Evolutionary conservation across 2,329 filamentous ascomycete species (phyloP), one percentile per base, ranked within the genome.

Genomic region (Talaromyces sp.): DNA sequence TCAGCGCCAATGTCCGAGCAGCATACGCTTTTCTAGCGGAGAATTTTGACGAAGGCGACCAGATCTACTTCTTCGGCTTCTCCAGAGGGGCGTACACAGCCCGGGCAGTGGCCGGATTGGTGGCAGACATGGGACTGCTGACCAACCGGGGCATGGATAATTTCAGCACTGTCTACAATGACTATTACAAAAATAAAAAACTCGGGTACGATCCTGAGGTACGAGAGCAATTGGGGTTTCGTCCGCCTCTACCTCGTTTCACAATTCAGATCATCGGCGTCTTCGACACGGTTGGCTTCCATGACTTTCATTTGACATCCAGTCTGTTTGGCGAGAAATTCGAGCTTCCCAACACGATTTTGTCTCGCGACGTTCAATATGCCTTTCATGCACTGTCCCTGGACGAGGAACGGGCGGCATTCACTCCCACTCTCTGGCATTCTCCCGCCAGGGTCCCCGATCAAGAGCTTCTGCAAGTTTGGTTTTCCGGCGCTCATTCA

Each of bases 11-110:
- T 55, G 65, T 70, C 4, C 65, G 68, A 17, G 65, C 68, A 0
- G 69, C 67, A 1, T 71, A 84, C 58, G 75, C 75, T 7, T 84
- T 83, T 66, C 70, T 84, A 1, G 75, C 78, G n/a, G 80, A 80
- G 60, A 84, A 84, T 68, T 84, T 80, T 65, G 71, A 76, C n/a
- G 75, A 75, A 0, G 82, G 81, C 59, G 82, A 82, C 58, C 75
- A 81, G 64, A 79, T 82, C 56, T 80, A 79, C 66, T 76, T 81
- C 62, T 78, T 81, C 59, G 80, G 80, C 28, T 82, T 81, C 70
- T 79, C 76, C 4, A 72, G 80, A 13, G 80, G 80, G 8, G 80
- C 80, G 2, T 82, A 74, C 63, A 80, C 77, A 0, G 79, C 77
- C 2, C 73, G 80, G 8, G 75, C 75, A 5, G 75, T 81, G 10